A percentile compares a stretch with the other conserved stretches of the same genome.
phyloP scores from a whole-genome alignment of 371 early-diverging fungal genomes.

The Lichtheimia hyalospora region DNA sequence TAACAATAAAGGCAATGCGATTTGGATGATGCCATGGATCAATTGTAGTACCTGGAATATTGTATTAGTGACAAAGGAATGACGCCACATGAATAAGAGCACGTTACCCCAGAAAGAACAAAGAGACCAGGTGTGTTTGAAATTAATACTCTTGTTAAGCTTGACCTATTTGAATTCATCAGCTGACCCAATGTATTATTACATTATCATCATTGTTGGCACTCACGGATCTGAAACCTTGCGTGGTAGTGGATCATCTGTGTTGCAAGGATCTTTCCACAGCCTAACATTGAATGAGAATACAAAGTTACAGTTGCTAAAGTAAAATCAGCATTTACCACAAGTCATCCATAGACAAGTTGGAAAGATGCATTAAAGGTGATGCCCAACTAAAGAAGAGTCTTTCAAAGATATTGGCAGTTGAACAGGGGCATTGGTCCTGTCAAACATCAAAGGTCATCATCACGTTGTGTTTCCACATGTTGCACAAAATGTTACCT shows the following conservation, averaged over 20 bases:
- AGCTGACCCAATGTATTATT: no score
- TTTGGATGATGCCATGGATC: constrained; percentile 76
- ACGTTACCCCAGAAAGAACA: constrained; percentile 57
- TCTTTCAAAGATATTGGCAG: constrained; percentile 82
- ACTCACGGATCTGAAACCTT: no score
- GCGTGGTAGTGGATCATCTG: no score
- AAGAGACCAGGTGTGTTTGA: constrained; percentile 69
- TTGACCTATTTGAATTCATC: no score
- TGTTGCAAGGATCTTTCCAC: no score
- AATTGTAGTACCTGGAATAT: constrained; percentile 67
- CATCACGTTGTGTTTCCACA: no score
- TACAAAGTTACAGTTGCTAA: constrained; percentile 31
- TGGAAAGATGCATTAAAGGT: constrained; percentile 80
- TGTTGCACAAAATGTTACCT: no score
- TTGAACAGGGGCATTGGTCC: constrained; percentile 68
- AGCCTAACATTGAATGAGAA: constrained; percentile 11
- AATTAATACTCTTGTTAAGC: no score
- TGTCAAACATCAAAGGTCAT: no score
- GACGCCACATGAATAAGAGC: not conserved
- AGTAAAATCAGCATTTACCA: constrained; percentile 45
- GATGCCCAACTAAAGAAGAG: constrained; percentile 92
- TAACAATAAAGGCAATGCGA: constrained; percentile 22
- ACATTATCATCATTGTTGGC: no score
- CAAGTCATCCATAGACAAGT: constrained; percentile 76
- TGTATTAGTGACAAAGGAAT: not conserved